Conservation (phyloP, 257 asterid species). For the Parsonsia alboflavescens region DNA sequence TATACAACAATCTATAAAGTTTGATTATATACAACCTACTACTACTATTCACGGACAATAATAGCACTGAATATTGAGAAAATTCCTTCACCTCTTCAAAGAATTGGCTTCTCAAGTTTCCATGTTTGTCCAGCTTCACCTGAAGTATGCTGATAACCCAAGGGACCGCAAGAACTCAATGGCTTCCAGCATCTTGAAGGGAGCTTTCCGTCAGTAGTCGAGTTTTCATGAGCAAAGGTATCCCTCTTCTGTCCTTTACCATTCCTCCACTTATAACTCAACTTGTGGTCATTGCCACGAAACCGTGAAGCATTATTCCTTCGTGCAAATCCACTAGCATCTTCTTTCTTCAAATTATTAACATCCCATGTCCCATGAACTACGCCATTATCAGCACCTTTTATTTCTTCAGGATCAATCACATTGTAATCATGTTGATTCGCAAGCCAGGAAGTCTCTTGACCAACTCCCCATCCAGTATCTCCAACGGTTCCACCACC, state of each 20-base stretch:
- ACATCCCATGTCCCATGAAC: constrained; percentile 25
- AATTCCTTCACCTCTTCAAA: not conserved
- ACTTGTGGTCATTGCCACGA: constrained; percentile 3
- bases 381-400: constrained; percentile 12
- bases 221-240: constrained; percentile 8
- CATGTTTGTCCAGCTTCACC: constrained; percentile 33
- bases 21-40: not conserved
- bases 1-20: not conserved
- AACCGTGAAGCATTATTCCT: constrained; percentile 19
- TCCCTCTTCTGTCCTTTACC: constrained; percentile 19
- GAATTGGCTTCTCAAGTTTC: constrained; percentile 25
- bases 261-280: constrained; percentile 17
- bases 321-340: constrained; percentile 15
- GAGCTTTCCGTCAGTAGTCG: constrained; percentile 1
- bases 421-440: constrained; percentile 9
- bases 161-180: constrained; percentile 18
- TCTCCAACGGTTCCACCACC: constrained; percentile 27
- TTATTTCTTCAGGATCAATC: constrained; percentile 3
- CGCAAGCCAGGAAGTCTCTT: constrained; percentile 30
- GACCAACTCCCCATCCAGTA: constrained; percentile 23
- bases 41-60: not conserved
- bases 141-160: constrained; percentile 22
- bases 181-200: constrained; percentile 25
- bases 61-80: not conserved
- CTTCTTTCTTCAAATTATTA: constrained; percentile 5